Evolutionary conservation across 2,329 filamentous ascomycete genomes (phyloP), one percentile per base, ranked within the genome.

Genomic region (Colletotrichum kahawae): DNA sequence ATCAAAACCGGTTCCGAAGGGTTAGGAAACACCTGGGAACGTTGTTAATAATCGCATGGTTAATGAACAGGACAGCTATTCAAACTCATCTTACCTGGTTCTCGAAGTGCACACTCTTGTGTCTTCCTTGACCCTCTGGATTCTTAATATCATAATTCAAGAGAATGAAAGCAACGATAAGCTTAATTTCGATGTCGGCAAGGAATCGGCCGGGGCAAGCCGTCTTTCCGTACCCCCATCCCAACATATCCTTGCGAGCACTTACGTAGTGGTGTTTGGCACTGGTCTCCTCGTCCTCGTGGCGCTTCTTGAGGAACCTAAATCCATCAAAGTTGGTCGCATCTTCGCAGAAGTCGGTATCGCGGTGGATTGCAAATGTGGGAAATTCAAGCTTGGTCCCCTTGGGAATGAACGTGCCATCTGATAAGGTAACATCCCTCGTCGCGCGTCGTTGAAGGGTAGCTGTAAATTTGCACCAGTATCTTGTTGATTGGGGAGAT

Each of bases 311-410:
- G 3, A 64, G 34, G 6, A 64, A 64, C 14, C 60, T 34, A 13
- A 10, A 64, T 18, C 34, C 60, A 0, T 64, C 33, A 36, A 64
- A 92, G 7, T 82, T 78, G 0, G 90, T 91, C 27, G 87, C 85
- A 78, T 93, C 93, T 5, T 88, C 82, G 8, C 85, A 74, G 76
- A 85, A 89, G 1, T 88, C 88, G 71, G 92, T 90, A 72, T 95
- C 92, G 54, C 93, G 93, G 0, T 92, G 93, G 73, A 94, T 92
- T 7, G 34, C 60, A 43, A 29, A 64, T 4, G 34, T 29, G 0
- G 60, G 33, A 12, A 64, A 64, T 10, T 43, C 60, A 3, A 64
- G 60, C 8, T 64, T 64, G 10, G 34, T 64, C 3, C 60, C 60
- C 14, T 64, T 43, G 33, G 60, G 60, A 7, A 64, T 21, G 8